phyloP scores from a whole-genome alignment of 352 stramenopile species.

The Phytophthora tubulina region DNA sequence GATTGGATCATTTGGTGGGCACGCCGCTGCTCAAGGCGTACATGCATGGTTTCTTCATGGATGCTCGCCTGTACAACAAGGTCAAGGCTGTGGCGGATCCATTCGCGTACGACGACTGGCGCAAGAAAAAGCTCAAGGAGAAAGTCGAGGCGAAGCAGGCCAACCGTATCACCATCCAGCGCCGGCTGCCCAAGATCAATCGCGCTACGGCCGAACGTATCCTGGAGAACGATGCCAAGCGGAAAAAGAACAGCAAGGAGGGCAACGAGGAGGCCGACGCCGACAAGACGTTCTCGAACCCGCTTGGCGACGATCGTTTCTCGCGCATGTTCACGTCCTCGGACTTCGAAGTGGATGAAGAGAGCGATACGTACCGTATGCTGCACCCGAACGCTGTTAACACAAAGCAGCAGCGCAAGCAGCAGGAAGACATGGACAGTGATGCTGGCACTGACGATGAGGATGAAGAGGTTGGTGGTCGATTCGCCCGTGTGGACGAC shows the following conservation, averaged over 20 bases:
- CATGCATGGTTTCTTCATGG: constrained; percentile 99
- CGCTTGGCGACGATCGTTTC: constrained; percentile 97
- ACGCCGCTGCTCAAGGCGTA: constrained; percentile 98
- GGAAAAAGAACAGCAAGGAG: constrained; percentile 60
- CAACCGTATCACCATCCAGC: constrained; percentile 92
- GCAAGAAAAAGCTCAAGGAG: constrained; percentile 97
- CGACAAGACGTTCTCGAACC: constrained; percentile 67
- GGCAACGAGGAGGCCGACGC: constrained; percentile 37
- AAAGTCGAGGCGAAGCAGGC: constrained; percentile 91
- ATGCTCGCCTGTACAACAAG: constrained; percentile 97
- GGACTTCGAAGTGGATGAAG: constrained; percentile 98
- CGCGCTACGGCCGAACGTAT: constrained; percentile 88
- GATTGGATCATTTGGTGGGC: constrained; percentile 97
- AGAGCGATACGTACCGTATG: constrained; percentile 96
- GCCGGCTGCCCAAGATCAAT: constrained; percentile 92
- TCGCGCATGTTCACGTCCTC: constrained; percentile 96
- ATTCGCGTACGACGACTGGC: constrained; percentile 98
- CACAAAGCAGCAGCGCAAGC: constrained; percentile 74
- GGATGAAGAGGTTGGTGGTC: constrained; percentile 62
- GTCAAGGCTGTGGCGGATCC: constrained; percentile 97
- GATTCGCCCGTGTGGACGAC: constrained; percentile 80
- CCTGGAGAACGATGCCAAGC: constrained; percentile 78
- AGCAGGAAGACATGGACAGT: constrained; percentile 93
- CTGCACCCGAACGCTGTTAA: constrained; percentile 94
- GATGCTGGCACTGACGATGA: constrained; percentile 81